Percentiles rank a stretch among this genome's conserved stretches.
phyloP scores from a whole-genome alignment of 2,329 filamentous ascomycete species.

The Epicoccum sorghinum region DNA sequence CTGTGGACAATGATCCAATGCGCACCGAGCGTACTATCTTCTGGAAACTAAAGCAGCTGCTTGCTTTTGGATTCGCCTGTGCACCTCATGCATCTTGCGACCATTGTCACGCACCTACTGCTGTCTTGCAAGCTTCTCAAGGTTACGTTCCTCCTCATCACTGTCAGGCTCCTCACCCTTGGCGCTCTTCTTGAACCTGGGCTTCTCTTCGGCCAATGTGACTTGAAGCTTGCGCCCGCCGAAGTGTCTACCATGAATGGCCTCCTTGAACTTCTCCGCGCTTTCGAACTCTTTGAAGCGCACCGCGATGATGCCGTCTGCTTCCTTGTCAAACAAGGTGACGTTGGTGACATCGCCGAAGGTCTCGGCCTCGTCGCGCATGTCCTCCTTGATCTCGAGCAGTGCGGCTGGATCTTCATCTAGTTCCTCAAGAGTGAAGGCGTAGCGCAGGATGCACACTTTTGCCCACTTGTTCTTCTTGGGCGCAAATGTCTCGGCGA shows the following conservation, averaged over 20 bases:
- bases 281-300: constrained; percentile 75
- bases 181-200: constrained; percentile 39
- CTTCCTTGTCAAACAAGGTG: constrained; percentile 85
- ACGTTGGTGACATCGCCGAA: constrained; percentile 89
- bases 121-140: constrained; percentile 16
- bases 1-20: no score
- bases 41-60: no score
- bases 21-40: no score
- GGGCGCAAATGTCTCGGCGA: constrained; percentile 49
- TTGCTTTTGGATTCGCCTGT: no score
- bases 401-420: constrained; percentile 83
- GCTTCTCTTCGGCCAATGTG: constrained; percentile 35
- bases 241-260: constrained; percentile 29
- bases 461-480: constrained; percentile 72
- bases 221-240: constrained; percentile 22
- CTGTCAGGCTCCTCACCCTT: constrained; percentile 27
- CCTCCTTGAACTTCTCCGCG: constrained; percentile 49
- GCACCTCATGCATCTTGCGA: no score
- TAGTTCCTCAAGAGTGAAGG: constrained; percentile 88
- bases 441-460: constrained; percentile 84
- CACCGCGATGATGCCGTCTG: constrained; percentile 83
- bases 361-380: constrained; percentile 86
- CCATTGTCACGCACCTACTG: not conserved
- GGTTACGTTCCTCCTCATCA: constrained; percentile 33
- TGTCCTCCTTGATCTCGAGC: constrained; percentile 92